Evolutionary conservation across 805 yeast genomes (phyloP).

Genomic region (Metschnikowia anglica): DNA sequence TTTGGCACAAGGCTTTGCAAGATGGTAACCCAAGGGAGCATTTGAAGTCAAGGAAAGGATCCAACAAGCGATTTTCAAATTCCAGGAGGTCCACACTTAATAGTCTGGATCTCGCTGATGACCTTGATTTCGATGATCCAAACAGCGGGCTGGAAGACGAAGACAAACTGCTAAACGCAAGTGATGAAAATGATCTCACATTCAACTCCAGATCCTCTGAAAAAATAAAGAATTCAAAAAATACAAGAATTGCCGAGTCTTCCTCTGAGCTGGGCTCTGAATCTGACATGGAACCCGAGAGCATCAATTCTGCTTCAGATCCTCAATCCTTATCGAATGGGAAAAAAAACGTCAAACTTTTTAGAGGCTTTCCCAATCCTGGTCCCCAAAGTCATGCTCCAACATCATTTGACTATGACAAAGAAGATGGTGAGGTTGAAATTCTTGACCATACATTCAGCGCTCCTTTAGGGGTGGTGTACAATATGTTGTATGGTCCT

Average conservation of each 20-base stretch:
- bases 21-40: conserved; percentile 13
- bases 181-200: conserved; percentile 22
- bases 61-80: conserved; percentile 1
- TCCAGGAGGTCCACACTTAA: conserved; percentile 10
- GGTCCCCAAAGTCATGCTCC: conserved; percentile 69
- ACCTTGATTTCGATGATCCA: conserved; percentile 24
- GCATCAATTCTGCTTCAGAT: background rate
- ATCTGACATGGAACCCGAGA: conserved; percentile 1
- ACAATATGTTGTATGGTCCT: conserved; percentile 66
- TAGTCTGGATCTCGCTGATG: conserved; percentile 13
- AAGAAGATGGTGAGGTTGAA: conserved; percentile 49
- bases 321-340: background rate
- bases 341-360: conserved; percentile 2
- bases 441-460: conserved; percentile 49
- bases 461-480: conserved; percentile 79
- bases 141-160: conserved; percentile 28
- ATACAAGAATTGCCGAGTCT: background rate
- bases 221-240: conserved; percentile 6
- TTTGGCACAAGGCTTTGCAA: conserved; percentile 54
- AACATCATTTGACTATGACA: conserved; percentile 48
- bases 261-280: conserved; percentile 9
- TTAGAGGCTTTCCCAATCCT: conserved; percentile 33
- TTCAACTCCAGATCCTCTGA: conserved; percentile 12
- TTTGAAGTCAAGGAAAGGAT: conserved; percentile 8
- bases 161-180: conserved; percentile 17